Conservation (phyloP, 129 eudicot genomes). For the Artemisia argyi region DNA sequence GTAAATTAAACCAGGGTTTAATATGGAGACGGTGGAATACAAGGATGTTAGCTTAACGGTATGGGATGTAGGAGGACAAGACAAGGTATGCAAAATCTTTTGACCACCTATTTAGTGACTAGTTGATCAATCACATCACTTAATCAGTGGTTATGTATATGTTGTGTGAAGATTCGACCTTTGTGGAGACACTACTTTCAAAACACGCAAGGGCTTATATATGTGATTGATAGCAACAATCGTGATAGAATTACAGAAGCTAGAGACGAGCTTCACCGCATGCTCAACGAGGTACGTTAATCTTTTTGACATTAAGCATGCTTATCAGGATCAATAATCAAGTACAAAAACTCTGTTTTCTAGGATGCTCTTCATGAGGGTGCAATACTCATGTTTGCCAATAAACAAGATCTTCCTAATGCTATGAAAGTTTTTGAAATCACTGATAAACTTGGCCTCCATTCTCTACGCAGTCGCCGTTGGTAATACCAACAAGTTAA, state of each 20-base stretch:
- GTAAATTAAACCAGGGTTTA: conserved; percentile 46
- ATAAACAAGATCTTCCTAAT: conserved; percentile 79
- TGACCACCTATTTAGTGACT: background rate
- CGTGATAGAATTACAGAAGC: conserved; percentile 61
- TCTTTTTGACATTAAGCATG: background rate
- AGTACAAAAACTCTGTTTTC: background rate
- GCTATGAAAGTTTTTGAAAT: conserved; percentile 67
- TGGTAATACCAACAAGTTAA: too few species aligned
- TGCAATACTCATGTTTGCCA: conserved; percentile 59
- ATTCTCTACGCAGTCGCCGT: conserved; percentile 57
- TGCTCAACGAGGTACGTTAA: conserved; percentile 53
- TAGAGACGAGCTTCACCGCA: conserved; percentile 72
- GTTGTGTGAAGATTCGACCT: conserved; percentile 58
- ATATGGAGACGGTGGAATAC: conserved; percentile 81
- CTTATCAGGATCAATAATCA: background rate
- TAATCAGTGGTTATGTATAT: background rate
- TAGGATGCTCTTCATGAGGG: conserved; percentile 60
- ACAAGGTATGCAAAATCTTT: conserved; percentile 41
- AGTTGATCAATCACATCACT: background rate
- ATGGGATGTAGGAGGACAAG: conserved; percentile 87
- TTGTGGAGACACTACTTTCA: conserved; percentile 81
- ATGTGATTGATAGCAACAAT: conserved; percentile 65
- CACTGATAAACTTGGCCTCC: conserved; percentile 64
- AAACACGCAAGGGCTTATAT: conserved; percentile 68
- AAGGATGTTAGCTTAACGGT: conserved; percentile 66